Evolutionary conservation across 2,329 filamentous ascomycete genomes (phyloP), one percentile per base, ranked within the genome.

Genomic region (Sarocladiaceae sp.): DNA sequence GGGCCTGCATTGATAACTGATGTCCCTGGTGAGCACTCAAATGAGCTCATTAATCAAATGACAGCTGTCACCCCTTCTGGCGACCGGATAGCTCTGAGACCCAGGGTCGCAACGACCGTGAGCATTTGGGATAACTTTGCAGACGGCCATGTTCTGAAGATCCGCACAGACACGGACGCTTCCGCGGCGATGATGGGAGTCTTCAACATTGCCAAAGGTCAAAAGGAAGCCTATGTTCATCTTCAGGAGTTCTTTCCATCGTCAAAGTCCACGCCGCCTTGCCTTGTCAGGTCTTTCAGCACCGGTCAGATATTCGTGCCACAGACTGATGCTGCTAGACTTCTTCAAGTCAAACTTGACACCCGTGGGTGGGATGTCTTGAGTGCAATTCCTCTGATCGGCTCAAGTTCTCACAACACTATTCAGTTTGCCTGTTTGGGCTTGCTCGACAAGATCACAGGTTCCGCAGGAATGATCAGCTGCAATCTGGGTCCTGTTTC

Each of bases 1-100:
- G 91, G 91, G 0, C 91, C 90, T 0, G 85, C 96, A 36, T 94
- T 92, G 62, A 90, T 96, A 64, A 96, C 90, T 0, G 91, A 96
- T 64, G 78, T 82, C 0, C 90, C 90, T 0, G 89, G 88, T 1
- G 71, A 87, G 53, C 88, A 96, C 66, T 79, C 94, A 61, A 59
- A 88, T 8, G 67, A 76, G 3, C 67, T 96, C 20, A 86, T 96
- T 53, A 69, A 77, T 36, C 84, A 92, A 64, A 90, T 96, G 77
- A 40, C 36, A 40, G 36, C 36, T 10, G 18, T 17, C 10, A 40
- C 36, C 10, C 17, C 36, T 8, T 17, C 8, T 10, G 36, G 36
- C 10, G 18, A 17, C 8, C 36, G 18, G 36, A 40, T 40, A n/a
- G 36, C 36, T 8, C 18, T 40, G 8, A 10, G 36, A 22, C 36